Evolutionary conservation across 306 rosid species (phyloP).

Genomic region (Prunus padus): DNA sequence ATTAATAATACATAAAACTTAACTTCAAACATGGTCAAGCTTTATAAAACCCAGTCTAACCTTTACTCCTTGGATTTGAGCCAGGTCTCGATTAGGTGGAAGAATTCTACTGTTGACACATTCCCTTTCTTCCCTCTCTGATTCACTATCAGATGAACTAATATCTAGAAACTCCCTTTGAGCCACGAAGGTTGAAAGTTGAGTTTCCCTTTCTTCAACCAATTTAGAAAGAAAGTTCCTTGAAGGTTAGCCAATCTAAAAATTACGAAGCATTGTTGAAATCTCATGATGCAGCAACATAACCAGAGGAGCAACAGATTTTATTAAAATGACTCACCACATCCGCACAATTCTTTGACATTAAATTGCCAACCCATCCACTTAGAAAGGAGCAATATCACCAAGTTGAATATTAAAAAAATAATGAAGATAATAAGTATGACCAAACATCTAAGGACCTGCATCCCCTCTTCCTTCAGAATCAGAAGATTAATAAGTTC

Average conservation of each 20-base stretch:
- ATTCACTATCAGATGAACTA: slow-evolving; percentile 86
- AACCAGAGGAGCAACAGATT: background rate
- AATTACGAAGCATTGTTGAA: slow-evolving; percentile 19
- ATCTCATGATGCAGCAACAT: slow-evolving; percentile 21
- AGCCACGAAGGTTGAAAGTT: slow-evolving; percentile 40
- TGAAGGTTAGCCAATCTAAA: slow-evolving; percentile 48
- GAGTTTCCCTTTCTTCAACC: slow-evolving; percentile 30
- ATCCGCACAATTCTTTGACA: slow-evolving; percentile 27
- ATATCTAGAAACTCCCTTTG: slow-evolving; percentile 44
- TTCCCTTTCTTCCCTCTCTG: slow-evolving; percentile 46
- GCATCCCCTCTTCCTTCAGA: slow-evolving; percentile 35
- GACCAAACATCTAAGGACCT: slow-evolving; percentile 42
- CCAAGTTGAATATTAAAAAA: slow-evolving; percentile 40
- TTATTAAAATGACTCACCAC: slow-evolving; percentile 37
- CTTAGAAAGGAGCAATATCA: slow-evolving; percentile 37
- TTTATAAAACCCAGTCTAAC: slow-evolving; percentile 37
- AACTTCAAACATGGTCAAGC: background rate
- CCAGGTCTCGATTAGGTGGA: slow-evolving; percentile 45
- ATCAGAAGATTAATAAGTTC: slow-evolving; percentile 28
- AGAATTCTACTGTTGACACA: slow-evolving; percentile 43
- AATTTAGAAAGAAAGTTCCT: slow-evolving; percentile 37
- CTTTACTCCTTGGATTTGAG: slow-evolving; percentile 37
- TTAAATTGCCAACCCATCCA: slow-evolving; percentile 45
- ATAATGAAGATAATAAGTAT: slow-evolving; percentile 34
- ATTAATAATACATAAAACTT: slow-evolving; percentile 10